Base-by-base conservation (phyloP, 2,329 filamentous ascomycete genomes). In the Huntiella bhutanensis region DNA sequence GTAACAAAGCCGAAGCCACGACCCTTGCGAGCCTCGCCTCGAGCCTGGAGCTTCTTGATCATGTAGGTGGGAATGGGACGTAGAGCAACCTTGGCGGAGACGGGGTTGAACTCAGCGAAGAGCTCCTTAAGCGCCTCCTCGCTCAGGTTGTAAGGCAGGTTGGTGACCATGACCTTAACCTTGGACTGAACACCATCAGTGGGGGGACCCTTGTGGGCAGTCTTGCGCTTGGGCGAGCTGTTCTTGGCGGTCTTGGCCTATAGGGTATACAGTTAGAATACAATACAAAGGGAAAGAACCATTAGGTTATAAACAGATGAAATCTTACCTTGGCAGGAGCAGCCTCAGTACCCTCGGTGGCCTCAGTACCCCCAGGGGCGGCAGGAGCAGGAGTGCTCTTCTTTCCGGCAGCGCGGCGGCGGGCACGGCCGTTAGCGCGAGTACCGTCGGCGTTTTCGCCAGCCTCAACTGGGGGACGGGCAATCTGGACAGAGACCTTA, bases 131-230 rank as follows among this genome's bases (percentile, higher is more conserved):
- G 85, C 91, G 96, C 42, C 60, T 96, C 87, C 71, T 98, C 91
- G 58, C 81, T 88, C 64, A 96, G 75, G 69, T 98, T 88, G 62
- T 98, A 98, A 45, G 91, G 91, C 53, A 98, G 77, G 73, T 98
- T 98, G 60, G 91, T 91, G 59, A 98, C 91, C 91, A 98, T 98
- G 68, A 98, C 85, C 82, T 98, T 98, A 66, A 83, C 96, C 80
- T 95, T 95, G 66, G 88, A 96, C 54, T 91, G 81, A 59, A 98
- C 84, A 56, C 91, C 91, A 62, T 98, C 88, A 65, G 93, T 88
- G 51, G 91, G 91, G 54, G 91, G 91, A 53, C 91, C 91, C 62
- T 71, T 69, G 56, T 69, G 69, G 8, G 7, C 22, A 56, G 68
- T 70, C 64, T 77, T 74, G 56, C 73, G 71, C 56, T 67, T 50